Percentiles rank a stretch among this genome's conserved stretches.
These are phyloP conservation scores for Abrus pulchellus DNA, from an alignment of 306 rosid species.

Conservation along the genomic window DNA sequence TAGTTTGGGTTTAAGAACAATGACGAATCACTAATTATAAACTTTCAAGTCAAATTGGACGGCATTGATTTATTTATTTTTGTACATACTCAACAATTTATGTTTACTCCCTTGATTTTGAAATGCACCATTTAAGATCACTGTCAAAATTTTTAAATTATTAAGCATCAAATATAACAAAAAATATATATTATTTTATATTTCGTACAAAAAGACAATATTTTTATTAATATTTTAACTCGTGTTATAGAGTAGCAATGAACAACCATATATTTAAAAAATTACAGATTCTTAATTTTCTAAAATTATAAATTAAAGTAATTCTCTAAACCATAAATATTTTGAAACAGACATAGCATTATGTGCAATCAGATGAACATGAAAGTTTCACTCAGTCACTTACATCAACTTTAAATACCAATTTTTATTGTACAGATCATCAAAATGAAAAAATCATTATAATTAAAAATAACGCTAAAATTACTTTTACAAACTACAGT, in stretches of 20 bases:
- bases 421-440: too few species aligned
- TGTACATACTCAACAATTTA: neutral
- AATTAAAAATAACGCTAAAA: too few species aligned
- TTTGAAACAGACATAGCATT: neutral
- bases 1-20: constrained; percentile 5
- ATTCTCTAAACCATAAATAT: neutral
- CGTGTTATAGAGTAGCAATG: neutral
- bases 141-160: neutral
- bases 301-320: neutral
- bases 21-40: neutral
- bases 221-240: too few species aligned
- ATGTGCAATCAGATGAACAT: neutral
- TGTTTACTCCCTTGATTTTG: neutral
- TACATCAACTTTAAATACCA: too few species aligned
- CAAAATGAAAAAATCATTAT: too few species aligned
- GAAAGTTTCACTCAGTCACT: too few species aligned
- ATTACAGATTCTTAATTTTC: neutral
- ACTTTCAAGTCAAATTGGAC: constrained; percentile 28
- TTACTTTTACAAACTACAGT: too few species aligned
- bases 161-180: neutral
- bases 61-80: neutral
- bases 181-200: too few species aligned
- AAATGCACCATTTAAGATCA: neutral
- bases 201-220: too few species aligned
- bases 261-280: neutral